Percentiles rank a stretch among this genome's conserved stretches.
Evolutionary conservation across 257 asterid genomes (phyloP).

Genomic region (Capsicum pubescens): DNA sequence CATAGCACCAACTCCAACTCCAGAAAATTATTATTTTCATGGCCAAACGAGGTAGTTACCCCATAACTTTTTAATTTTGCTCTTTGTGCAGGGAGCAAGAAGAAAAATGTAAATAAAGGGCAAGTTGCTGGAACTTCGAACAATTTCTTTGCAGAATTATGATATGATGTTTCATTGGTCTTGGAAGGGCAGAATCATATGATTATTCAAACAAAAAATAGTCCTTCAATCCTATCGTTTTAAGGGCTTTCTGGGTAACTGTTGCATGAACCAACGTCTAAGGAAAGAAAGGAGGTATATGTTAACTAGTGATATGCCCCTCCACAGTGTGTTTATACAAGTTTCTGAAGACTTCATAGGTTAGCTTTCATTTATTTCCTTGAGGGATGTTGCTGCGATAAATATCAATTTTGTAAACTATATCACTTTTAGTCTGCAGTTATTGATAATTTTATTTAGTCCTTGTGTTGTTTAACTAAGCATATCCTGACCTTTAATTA

Average conservation of each 20-base stretch:
- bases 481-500: too few relatives aligned
- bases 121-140: slow-evolving; percentile 43
- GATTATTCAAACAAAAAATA: background rate
- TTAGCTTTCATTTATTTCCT: slow-evolving; percentile 15
- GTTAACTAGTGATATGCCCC: background rate
- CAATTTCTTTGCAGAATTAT: slow-evolving; percentile 75
- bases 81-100: slow-evolving; percentile 65
- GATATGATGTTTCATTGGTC: slow-evolving; percentile 22
- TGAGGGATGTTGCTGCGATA: background rate
- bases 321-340: background rate
- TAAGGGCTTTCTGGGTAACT: background rate
- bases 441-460: too few relatives aligned
- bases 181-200: background rate
- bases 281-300: background rate
- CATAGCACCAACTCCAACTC: too few relatives aligned
- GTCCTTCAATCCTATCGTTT: background rate
- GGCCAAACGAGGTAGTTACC: background rate
- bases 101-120: slow-evolving; percentile 53
- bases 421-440: too few relatives aligned
- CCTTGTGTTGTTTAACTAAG: too few relatives aligned
- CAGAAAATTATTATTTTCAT: too few relatives aligned
- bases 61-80: slow-evolving; percentile 8
- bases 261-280: background rate
- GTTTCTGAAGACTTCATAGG: background rate
- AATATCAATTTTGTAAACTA: too few relatives aligned